These are phyloP conservation scores for Suhomyces sp. DNA, from an alignment of 805 yeast genomes.

Conservation along the genomic window DNA sequence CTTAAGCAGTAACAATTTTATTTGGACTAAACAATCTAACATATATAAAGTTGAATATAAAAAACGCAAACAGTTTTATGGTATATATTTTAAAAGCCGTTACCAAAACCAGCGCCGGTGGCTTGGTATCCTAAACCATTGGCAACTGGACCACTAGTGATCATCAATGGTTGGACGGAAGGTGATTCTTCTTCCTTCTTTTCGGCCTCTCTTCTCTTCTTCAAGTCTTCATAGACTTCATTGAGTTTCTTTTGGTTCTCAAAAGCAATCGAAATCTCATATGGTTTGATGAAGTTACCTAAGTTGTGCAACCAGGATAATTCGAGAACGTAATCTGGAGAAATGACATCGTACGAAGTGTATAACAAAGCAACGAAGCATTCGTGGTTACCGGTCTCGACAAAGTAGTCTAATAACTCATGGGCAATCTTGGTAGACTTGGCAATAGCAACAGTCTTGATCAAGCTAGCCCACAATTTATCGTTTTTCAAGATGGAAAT, in stretches of 20 bases:
- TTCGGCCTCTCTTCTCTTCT: slow-evolving; percentile 63
- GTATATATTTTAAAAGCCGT: slow-evolving; percentile 28
- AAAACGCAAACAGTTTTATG: background rate
- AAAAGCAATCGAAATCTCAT: slow-evolving; percentile 76
- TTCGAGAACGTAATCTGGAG: slow-evolving; percentile 82
- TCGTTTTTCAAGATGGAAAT: slow-evolving; percentile 85
- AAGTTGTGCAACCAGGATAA: slow-evolving; percentile 87
- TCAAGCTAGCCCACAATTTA: slow-evolving; percentile 92
- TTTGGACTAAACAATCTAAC: slow-evolving; percentile 4
- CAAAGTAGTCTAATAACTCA: slow-evolving; percentile 86
- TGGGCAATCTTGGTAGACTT: slow-evolving; percentile 78
- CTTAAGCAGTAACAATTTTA: background rate
- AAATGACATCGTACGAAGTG: slow-evolving; percentile 76
- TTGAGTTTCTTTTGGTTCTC: slow-evolving; percentile 70
- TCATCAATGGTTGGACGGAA: slow-evolving; percentile 64
- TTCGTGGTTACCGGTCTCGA: slow-evolving; percentile 95
- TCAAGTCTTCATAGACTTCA: slow-evolving; percentile 66
- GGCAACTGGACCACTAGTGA: slow-evolving; percentile 68
- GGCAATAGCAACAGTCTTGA: slow-evolving; percentile 86
- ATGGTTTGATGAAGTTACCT: slow-evolving; percentile 86
- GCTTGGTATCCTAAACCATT: slow-evolving; percentile 61
- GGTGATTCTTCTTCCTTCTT: slow-evolving; percentile 44
- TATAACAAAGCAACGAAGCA: slow-evolving; percentile 88
- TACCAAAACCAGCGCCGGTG: slow-evolving; percentile 73
- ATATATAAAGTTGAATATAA: slow-evolving; percentile 1